A percentile compares a stretch with the other conserved stretches of the same genome.
Conservation (phyloP, 2,329 filamentous ascomycete species). For the Ophiocordyceps camponoti-floridani region DNA sequence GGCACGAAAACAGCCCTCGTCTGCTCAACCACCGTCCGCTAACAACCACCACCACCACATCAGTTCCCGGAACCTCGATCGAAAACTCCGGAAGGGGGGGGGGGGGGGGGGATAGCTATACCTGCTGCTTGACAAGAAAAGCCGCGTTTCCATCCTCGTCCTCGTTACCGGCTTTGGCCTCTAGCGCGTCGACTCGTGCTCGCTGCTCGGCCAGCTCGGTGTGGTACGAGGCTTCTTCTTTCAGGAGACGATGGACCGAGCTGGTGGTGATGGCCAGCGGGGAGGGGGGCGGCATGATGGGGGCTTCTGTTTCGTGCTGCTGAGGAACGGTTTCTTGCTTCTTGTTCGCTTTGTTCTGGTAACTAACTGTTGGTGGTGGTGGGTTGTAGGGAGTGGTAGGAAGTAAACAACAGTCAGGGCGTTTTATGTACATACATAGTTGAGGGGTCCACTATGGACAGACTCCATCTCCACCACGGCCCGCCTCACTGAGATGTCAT, state of each 20-base stretch:
- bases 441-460: no score
- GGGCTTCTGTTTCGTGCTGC: neutral
- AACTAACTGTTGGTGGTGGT: neutral
- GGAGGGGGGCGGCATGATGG: slow-evolving; percentile 55
- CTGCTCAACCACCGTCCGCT: slow-evolving; percentile 72
- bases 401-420: no score
- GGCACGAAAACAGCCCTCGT: slow-evolving; percentile 68
- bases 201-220: slow-evolving; percentile 66
- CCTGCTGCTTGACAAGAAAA: slow-evolving; percentile 75
- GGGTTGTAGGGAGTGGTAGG: neutral
- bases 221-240: slow-evolving; percentile 83
- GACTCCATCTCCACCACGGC: no score
- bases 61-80: no score
- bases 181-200: slow-evolving; percentile 49
- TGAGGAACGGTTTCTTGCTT: neutral
- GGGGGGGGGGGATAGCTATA: slow-evolving; percentile 16
- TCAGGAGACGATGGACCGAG: slow-evolving; percentile 67
- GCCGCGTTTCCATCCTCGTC: slow-evolving; percentile 54
- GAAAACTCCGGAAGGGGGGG: no score
- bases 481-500: no score
- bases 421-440: no score
- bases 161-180: slow-evolving; percentile 31
- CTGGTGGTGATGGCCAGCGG: slow-evolving; percentile 64
- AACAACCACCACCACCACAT: neutral
- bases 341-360: neutral